Evolutionary conservation across 306 rosid genomes (phyloP), one percentile per base, ranked within the genome.

Genomic region (Prunus kanzakura): DNA sequence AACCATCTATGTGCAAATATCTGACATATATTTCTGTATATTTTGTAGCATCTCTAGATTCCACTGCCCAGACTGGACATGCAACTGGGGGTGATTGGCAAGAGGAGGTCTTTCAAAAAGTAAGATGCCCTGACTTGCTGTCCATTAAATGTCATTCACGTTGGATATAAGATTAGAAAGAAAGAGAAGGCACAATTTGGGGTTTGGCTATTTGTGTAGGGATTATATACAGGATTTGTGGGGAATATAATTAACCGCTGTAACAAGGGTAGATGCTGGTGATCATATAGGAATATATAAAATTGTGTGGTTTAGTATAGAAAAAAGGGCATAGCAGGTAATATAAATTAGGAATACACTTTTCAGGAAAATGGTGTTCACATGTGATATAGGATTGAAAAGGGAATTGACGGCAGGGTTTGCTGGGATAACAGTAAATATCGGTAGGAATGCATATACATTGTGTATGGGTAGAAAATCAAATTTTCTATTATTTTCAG

Each of bases 31-130:
- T 63, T 32, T 57, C 74, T 78, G 8, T 73, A 9, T 60, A 65
- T 77, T 66, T 58, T 79, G 86, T 78, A 85, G 90, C 89, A 75
- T 92, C 93, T 81, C 77, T 88, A 82, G 97, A 88, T 76, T 85
- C 90, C 68, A 83, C 93, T 15, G 68, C 82, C 46, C 89, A 81
- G 86, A 85, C 86, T 66, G 90, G 85, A 76, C 93, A 88, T 64
- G 79, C 86, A 78, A 82, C 74, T 82, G 91, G 87, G 32, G 83
- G 66, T 69, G 89, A 91, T 79, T 88, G 91, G 95, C 93, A 83
- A 85, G 95, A 89, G 85, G 97, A 86, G 72, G 69, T 78, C 62
- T 85, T 80, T 86, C 92, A 89, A 78, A 89, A 84, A 91, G 97
- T 91, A 81, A 79, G 41, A 18, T 45, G 71, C 65, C 68, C 30